These are phyloP conservation scores for Helenozyma rhizophorensis DNA, from an alignment of 805 yeast species.

Conservation along the genomic window DNA sequence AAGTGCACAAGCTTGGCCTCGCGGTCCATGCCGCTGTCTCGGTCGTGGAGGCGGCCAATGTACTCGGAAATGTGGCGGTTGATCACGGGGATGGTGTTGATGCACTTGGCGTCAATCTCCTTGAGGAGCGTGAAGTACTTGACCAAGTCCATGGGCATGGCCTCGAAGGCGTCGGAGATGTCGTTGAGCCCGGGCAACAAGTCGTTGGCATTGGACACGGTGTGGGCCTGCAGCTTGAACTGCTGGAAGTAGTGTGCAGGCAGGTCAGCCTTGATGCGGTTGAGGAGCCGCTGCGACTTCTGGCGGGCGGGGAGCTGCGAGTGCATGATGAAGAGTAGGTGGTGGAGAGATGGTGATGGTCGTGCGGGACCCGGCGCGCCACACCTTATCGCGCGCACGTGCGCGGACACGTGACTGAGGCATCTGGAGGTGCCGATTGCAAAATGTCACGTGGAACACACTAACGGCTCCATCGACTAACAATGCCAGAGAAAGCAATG, in stretches of 20 bases:
- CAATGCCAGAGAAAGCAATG: too few relatives aligned
- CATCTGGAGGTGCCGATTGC: constrained; percentile 12
- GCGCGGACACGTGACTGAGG: too few relatives aligned
- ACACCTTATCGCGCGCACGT: too few relatives aligned
- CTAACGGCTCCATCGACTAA: too few relatives aligned
- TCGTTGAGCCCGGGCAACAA: constrained; percentile 83
- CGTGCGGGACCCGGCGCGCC: too few relatives aligned
- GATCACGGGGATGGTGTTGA: constrained; percentile 64
- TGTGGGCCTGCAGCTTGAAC: constrained; percentile 31
- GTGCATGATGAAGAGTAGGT: constrained; percentile 8
- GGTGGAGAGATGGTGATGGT: not conserved
- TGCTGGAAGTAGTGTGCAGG: constrained; percentile 27
- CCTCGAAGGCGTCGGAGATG: constrained; percentile 84
- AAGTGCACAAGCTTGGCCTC: constrained; percentile 28
- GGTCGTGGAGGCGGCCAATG: constrained; percentile 23
- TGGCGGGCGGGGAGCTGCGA: constrained; percentile 29
- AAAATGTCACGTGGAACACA: constrained; percentile 19
- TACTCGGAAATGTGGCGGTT: constrained; percentile 50
- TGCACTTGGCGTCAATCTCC: constrained; percentile 94
- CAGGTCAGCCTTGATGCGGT: constrained; percentile 19
- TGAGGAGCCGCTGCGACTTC: constrained; percentile 28
- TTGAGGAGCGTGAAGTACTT: constrained; percentile 82
- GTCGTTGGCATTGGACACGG: constrained; percentile 31
- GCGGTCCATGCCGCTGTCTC: constrained; percentile 3
- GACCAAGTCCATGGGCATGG: constrained; percentile 77